Base-by-base conservation (phyloP, 352 stramenopile genomes). In the Globisporangium acanthophoron region DNA sequence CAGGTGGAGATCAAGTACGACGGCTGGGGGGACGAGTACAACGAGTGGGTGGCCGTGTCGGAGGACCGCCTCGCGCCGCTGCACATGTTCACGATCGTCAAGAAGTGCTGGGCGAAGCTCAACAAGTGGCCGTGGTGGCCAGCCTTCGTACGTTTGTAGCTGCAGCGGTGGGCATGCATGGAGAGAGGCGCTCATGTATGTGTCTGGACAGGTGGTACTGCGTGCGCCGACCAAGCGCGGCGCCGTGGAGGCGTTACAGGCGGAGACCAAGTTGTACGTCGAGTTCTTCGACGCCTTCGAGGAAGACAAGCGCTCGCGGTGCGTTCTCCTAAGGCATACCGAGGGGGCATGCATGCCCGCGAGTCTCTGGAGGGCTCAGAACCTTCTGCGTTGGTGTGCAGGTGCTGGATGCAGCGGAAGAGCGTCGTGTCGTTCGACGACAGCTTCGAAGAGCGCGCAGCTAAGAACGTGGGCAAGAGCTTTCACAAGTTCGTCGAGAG, bases 101-200 rank as follows among this genome's bases (percentile, higher is more conserved):
- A 88, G 57, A 92, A 92, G 70, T 92, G 83, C 70, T 92, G 83
- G 83, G 83, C 80, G 48, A 92, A 92, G 66, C 78, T 90, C 43
- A 80, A 65, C 59, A 90, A 90, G 66, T 92, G 78, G 78, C 83
- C 83, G 21, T 90, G 80, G 83, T 92, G 83, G 83, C 83, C 83
- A 0, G 80, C 78, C 15, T 89, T 92, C 59, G 82, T 87, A 65
- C 49, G 73, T 77, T 37, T 11, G 33, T 27, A 27, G 24, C 24
- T 27, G 24, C 24, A 27, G 24, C 24, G 24, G 24, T 27, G 24
- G 24, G 24, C 24, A 27, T 27, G 24, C 24, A 27, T 27, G 9
- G 40, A 45, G 13, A n/a, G 40, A n/a, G 40, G 1, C 12, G 13
- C 16, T 21, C 16, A 46, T 16, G 16, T 16, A 5, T 21, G 43